Conservation (phyloP, 2,329 filamentous ascomycete species). For the Madurella fahalii region DNA sequence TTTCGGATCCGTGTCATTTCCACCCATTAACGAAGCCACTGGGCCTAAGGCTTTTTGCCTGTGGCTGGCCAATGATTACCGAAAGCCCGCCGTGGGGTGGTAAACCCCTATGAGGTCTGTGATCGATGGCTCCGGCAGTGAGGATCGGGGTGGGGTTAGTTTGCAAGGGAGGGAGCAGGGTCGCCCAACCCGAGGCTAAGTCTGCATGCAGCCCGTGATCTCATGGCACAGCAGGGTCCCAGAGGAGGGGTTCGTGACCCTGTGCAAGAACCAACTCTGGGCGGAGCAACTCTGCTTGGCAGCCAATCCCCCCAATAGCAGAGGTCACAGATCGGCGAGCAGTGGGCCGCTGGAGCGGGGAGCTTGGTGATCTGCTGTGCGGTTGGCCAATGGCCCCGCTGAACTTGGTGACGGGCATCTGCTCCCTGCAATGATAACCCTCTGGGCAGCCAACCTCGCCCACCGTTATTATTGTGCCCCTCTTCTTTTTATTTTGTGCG, state of each 20-base stretch:
- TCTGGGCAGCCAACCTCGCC: background rate
- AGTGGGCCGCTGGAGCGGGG: slow-evolving; percentile 7
- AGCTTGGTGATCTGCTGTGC: background rate
- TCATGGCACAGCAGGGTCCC: background rate
- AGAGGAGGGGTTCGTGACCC: background rate
- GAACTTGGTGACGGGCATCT: background rate
- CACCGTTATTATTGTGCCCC: slow-evolving; percentile 2
- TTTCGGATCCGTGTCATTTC: too few species aligned
- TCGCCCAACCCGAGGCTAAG: background rate
- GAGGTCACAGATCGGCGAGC: background rate
- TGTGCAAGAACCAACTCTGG: background rate
- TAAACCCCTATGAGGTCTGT: too few species aligned
- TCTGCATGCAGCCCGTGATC: background rate
- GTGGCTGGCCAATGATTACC: too few species aligned
- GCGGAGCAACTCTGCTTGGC: background rate
- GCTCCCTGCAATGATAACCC: background rate
- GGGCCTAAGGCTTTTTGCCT: too few species aligned
- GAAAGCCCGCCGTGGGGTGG: too few species aligned
- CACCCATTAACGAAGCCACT: too few species aligned
- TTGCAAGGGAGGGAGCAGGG: background rate
- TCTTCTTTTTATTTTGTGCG: background rate
- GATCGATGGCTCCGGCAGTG: too few species aligned
- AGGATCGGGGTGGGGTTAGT: too few species aligned
- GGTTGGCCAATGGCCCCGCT: slow-evolving; percentile 11
- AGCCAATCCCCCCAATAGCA: background rate